A percentile compares a stretch with the other conserved stretches of the same genome.
phyloP scores from a whole-genome alignment of 2,329 filamentous ascomycete species.

The Verticillium isaacii region DNA sequence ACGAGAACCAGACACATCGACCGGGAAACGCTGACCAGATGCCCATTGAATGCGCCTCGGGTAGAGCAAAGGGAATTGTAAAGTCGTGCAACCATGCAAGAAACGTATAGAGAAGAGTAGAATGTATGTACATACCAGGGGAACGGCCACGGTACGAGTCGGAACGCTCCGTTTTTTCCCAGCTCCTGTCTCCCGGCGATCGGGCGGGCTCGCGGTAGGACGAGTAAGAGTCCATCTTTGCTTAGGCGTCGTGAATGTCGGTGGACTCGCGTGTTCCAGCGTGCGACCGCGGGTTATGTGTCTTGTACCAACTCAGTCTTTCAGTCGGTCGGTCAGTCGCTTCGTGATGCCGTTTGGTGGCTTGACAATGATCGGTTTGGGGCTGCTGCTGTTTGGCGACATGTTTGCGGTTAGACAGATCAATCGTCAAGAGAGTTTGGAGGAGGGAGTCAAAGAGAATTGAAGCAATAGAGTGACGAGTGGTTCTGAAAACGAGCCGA shows the following conservation, averaged over 20 bases:
- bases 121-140: slow-evolving; percentile 54
- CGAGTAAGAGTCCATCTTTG: slow-evolving; percentile 49
- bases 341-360: slow-evolving; percentile 17
- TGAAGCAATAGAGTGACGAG: slow-evolving; percentile 4
- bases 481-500: slow-evolving; percentile 8
- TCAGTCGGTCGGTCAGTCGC: slow-evolving; percentile 17
- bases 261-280: background rate
- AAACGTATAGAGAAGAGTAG: background rate
- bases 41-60: no score
- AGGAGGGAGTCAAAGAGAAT: slow-evolving; percentile 10
- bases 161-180: slow-evolving; percentile 48
- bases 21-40: no score
- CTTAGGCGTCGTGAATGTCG: slow-evolving; percentile 8
- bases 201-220: slow-evolving; percentile 49
- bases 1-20: background rate
- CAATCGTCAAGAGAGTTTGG: slow-evolving; percentile 29
- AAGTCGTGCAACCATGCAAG: background rate
- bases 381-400: slow-evolving; percentile 44
- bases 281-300: background rate
- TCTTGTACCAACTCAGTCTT: slow-evolving; percentile 16
- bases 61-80: background rate
- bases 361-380: slow-evolving; percentile 13
- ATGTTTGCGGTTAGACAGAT: slow-evolving; percentile 53
- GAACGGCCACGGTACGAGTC: slow-evolving; percentile 64
- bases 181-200: slow-evolving; percentile 49